phyloP scores from a whole-genome alignment of 352 stramenopile genomes.

The Phytophthora ramorum region DNA sequence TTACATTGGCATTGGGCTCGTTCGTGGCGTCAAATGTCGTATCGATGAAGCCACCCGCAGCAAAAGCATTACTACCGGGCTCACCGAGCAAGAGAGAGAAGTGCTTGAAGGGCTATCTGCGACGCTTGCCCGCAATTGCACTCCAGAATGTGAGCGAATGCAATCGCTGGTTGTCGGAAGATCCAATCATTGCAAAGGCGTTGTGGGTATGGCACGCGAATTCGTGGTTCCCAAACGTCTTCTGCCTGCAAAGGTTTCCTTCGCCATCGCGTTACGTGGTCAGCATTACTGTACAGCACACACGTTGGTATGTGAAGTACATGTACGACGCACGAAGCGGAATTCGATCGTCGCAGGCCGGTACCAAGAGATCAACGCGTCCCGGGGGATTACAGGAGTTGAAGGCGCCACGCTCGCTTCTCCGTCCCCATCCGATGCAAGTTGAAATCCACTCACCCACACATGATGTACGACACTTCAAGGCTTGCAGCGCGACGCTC shows the following conservation, averaged over 20 bases:
- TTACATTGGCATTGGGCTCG: too few species aligned
- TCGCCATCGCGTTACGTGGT: conserved; percentile 12
- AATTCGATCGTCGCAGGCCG: conserved; percentile 8
- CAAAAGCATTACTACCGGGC: neutral
- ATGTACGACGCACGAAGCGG: too few species aligned
- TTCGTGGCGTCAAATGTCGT: neutral
- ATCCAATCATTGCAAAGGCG: neutral
- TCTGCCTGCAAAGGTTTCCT: conserved; percentile 3
- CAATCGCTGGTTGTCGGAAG: neutral
- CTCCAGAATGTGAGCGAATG: too few species aligned
- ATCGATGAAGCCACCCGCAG: too few species aligned
- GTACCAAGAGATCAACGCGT: neutral
- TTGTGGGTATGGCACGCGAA: neutral
- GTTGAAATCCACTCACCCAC: conserved; percentile 7
- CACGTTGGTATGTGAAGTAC: too few species aligned
- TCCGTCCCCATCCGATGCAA: conserved; percentile 32
- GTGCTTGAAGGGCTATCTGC: too few species aligned
- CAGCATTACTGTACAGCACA: too few species aligned
- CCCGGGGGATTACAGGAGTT: conserved; percentile 4
- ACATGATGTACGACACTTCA: neutral
- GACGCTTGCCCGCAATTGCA: too few species aligned
- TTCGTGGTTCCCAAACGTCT: neutral
- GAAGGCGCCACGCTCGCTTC: conserved; percentile 17
- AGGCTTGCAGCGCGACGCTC: neutral
- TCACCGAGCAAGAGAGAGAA: neutral